Evolutionary conservation across 345 rosid genomes (phyloP), one percentile per base, ranked within the genome.

Genomic region (Salix purpurea): DNA sequence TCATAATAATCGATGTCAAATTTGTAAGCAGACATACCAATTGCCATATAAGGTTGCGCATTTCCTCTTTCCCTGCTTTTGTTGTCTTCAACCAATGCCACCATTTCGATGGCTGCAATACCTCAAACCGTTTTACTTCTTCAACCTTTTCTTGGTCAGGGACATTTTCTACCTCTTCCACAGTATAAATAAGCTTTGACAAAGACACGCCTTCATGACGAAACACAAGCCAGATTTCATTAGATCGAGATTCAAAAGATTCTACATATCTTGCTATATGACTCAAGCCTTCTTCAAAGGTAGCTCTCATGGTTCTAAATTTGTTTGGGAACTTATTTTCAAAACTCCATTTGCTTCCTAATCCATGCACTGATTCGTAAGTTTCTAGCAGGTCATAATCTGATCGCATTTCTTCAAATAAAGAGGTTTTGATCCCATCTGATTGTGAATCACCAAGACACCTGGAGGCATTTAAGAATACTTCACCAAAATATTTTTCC

Each of bases 81-180:
- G 95, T 91, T 64, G 93, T 95, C 86, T 88, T 95, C 90, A 95
- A 81, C 99, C 97, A 91, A 65, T 84, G 90, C 99, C 99, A 95
- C 97, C 97, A 95, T 83, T 91, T 89, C 12, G 97, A 95, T 18
- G 97, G 97, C 74, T 80, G 89, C 84, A 94, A 83, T 61, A 92
- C 83, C 83, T 87, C 92, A 58, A 82, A 80, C 39, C 52, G 90
- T 72, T 84, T 92, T 69, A 80, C 85, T 71, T 87, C 89, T 80
- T 89, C 91, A 78, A 79, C 77, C 70, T 83, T 90, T 79, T 85
- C 90, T 60, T 74, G 77, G 46, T 79, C 58, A 58, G 84, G 74
- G 73, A 58, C 68, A 73, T 75, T 85, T 81, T 84, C 87, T 56
- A 82, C 81, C 83, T 89, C 91, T 79, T 91, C 94, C 71, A 86